phyloP scores from a whole-genome alignment of 208 protist genomes.

The Trypanosoma conorhini region DNA sequence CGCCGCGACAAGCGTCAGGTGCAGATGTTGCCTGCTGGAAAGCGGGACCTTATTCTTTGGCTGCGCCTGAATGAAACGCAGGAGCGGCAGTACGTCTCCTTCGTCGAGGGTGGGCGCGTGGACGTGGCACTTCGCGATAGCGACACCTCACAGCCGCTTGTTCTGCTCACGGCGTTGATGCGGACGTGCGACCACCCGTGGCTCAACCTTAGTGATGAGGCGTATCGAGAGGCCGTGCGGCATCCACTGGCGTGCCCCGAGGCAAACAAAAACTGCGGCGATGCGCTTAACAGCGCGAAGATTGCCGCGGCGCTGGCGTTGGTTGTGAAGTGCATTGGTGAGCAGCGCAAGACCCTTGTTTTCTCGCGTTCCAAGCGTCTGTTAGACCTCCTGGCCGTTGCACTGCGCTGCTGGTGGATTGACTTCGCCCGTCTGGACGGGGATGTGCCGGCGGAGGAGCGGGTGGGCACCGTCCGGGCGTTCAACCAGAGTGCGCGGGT shows the following conservation, averaged over 20 bases:
- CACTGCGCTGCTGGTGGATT: conserved; percentile 46
- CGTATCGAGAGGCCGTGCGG: conserved; percentile 44
- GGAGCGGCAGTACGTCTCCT: conserved; percentile 57
- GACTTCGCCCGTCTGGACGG: conserved; percentile 66
- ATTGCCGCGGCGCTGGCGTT: conserved; percentile 58
- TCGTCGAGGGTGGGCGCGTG: conserved; percentile 33
- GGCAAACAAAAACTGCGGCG: conserved; percentile 37
- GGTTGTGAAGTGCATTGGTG: conserved; percentile 36
- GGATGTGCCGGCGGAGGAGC: conserved; percentile 44
- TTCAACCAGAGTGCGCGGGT: conserved; percentile 80
- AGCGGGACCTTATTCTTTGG: conserved; percentile 84
- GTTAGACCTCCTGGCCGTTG: conserved; percentile 49
- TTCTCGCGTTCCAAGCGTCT: conserved; percentile 80
- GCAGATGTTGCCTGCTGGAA: conserved; percentile 37
- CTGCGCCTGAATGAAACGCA: conserved; percentile 62
- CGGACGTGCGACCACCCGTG: conserved; percentile 84
- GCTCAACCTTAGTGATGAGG: conserved; percentile 58
- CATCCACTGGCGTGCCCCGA: conserved; percentile 32
- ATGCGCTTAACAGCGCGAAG: conserved; percentile 67
- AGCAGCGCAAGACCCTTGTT: conserved; percentile 66
- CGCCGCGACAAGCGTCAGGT: conserved; percentile 69
- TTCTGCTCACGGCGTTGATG: conserved; percentile 64
- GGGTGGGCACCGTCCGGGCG: conserved; percentile 53
- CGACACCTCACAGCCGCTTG: conserved; percentile 40
- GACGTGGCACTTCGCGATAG: conserved; percentile 18